Evolutionary conservation across 768 basidiomycete genomes (phyloP).

Genomic region (Suillus fuscotomentosus): DNA sequence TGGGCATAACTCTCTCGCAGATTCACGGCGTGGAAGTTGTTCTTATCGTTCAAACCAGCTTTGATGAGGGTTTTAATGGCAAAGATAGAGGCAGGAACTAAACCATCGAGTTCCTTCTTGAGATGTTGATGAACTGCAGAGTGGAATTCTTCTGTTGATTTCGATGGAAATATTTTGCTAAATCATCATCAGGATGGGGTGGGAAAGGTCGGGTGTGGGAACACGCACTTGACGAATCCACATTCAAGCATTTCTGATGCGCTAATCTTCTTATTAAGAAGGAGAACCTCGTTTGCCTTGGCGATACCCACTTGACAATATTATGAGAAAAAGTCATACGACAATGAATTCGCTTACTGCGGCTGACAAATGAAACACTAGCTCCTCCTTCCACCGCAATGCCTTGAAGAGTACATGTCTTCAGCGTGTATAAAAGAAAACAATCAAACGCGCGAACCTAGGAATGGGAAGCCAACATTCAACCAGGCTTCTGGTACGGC

Average conservation of each 20-base stretch:
- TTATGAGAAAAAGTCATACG: background rate
- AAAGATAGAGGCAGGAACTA: conserved; percentile 55
- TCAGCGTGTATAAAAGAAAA: background rate
- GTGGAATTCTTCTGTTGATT: conserved; percentile 54
- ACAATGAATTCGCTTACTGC: conserved; percentile 41
- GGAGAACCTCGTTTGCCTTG: conserved; percentile 68
- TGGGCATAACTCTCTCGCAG: conserved; percentile 72
- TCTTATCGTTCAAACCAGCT: conserved; percentile 57
- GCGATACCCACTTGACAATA: conserved; percentile 57
- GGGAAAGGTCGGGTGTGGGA: background rate
- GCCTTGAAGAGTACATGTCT: conserved; percentile 35
- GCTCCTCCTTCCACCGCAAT: conserved; percentile 69
- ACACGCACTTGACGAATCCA: conserved; percentile 65
- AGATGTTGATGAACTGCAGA: conserved; percentile 46
- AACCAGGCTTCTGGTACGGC: conserved; percentile 60
- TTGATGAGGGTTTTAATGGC: conserved; percentile 52
- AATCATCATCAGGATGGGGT: conserved; percentile 3
- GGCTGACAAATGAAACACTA: conserved; percentile 65
- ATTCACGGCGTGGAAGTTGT: conserved; percentile 61
- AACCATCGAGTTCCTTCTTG: conserved; percentile 53
- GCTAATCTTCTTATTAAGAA: conserved; percentile 66
- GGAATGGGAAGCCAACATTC: conserved; percentile 64
- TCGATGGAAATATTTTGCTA: conserved; percentile 60
- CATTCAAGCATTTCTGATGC: conserved; percentile 55
- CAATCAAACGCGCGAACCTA: conserved; percentile 37